Evolutionary conservation across 345 rosid genomes (phyloP), one percentile per base, ranked within the genome.

Genomic region (Acer saccharum): DNA sequence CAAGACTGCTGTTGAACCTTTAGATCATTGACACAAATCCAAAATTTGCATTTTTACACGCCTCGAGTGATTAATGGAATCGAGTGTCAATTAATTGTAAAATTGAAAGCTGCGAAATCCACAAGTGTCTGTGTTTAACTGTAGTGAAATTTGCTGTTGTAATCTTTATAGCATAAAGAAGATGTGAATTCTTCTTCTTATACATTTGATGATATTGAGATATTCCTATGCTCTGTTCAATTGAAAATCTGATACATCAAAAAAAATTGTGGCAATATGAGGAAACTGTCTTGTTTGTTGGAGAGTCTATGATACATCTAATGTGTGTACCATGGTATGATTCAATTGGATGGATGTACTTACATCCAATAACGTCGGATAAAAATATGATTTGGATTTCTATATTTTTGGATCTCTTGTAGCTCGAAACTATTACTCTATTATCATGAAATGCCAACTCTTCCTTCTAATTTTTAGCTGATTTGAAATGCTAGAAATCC

Each of bases 1-100:
- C 88, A 93, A 83, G 92, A 95, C 99, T 41, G 92, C 91, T 9
- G 98, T 95, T 60, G 98, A 95, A 85, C 98, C 97, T 54, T 82
- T 95, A 80, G 93, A 89, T 64, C 91, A 85, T 71, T 88, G 84
- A 87, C 14, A 29, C 62, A 65, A 29, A 29, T 67, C 10, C 68
- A 20, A 43, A 23, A 44, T 74, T 54, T 25, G 55, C 23, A 25
- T 72, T 44, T 77, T 46, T 48, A 65, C 60, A 21, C 17, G 12
- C 14, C 48, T 65, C 39, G 54, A 21, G 71, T 35, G 62, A 46
- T 60, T 57, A 29, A 72, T 69, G 58, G 65, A 69, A 75, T 80
- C 67, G 61, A 64, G 39, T n/a, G 57, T 67, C 52, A 58, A 65
- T 58, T 71, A 62, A 70, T 69, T 74, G 77, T 80, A 76, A 32